A percentile compares a stretch with the other conserved stretches of the same genome.
phyloP scores from a whole-genome alignment of 306 rosid species.

The Vigna radiata region DNA sequence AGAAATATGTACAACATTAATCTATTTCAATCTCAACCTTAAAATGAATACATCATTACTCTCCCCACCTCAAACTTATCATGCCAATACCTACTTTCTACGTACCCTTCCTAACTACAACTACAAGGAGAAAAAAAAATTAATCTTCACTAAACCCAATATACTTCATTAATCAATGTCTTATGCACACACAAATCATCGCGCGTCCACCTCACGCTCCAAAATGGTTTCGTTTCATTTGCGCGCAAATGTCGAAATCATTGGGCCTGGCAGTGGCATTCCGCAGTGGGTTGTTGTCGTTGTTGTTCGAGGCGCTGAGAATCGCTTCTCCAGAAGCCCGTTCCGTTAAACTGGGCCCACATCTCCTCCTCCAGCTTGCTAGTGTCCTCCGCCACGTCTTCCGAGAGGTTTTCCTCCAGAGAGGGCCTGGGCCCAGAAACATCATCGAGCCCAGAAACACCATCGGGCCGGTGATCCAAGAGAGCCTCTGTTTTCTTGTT shows the following conservation, averaged over 20 bases:
- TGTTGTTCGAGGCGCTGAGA: conserved; percentile 46
- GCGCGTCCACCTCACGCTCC: background rate
- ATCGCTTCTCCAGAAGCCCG: conserved; percentile 78
- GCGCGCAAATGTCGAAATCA: background rate
- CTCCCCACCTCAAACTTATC: background rate
- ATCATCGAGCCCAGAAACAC: background rate
- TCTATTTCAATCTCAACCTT: too few relatives aligned
- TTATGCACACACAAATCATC: background rate
- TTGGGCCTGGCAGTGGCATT: background rate
- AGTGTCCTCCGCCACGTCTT: background rate
- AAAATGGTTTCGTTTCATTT: too few relatives aligned
- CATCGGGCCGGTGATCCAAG: conserved; percentile 16
- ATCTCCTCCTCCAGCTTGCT: conserved; percentile 57
- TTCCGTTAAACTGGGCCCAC: conserved; percentile 61
- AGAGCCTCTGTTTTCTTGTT: background rate
- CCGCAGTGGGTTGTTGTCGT: background rate
- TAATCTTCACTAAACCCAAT: background rate
- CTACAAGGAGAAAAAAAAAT: too few relatives aligned
- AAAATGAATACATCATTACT: too few relatives aligned
- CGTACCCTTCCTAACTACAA: background rate
- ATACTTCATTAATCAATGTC: too few relatives aligned
- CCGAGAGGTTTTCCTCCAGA: conserved; percentile 18
- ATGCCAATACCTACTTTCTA: background rate
- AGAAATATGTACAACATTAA: too few relatives aligned
- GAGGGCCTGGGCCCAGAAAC: background rate